Evolutionary conservation across 2,329 filamentous ascomycete genomes (phyloP).

Genomic region (Aspergillus uvarum): DNA sequence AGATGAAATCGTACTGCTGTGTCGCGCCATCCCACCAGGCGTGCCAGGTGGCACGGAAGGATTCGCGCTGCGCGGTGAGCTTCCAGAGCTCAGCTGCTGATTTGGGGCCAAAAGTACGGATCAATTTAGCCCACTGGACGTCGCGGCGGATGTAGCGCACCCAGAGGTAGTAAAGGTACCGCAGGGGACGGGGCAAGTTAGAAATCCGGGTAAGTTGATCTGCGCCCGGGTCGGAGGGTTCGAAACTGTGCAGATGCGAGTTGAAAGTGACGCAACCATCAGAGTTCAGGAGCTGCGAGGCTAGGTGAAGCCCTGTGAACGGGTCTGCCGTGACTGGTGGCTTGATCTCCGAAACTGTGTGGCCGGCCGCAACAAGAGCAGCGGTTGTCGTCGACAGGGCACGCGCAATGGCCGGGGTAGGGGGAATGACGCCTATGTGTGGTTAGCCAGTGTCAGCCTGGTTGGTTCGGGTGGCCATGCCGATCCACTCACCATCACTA

Average conservation of each 20-base stretch:
- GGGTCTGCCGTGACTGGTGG: constrained; percentile 73
- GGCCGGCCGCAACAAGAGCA: constrained; percentile 69
- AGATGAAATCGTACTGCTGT: constrained; percentile 73
- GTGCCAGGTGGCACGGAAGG: constrained; percentile 75
- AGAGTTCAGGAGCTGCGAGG: constrained; percentile 76
- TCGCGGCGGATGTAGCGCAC: constrained; percentile 81
- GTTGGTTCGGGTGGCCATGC: background rate
- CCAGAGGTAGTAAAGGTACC: constrained; percentile 85
- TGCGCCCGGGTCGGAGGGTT: constrained; percentile 77
- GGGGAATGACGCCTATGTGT: constrained; percentile 68
- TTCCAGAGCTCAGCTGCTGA: constrained; percentile 78
- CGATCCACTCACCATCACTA: constrained; percentile 58
- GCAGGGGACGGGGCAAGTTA: constrained; percentile 68
- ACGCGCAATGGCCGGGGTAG: constrained; percentile 77
- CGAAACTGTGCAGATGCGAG: constrained; percentile 72
- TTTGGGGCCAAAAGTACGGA: constrained; percentile 72
- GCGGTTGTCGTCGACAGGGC: constrained; percentile 69
- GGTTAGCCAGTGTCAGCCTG: constrained; percentile 13
- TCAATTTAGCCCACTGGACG: constrained; percentile 71
- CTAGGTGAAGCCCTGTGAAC: constrained; percentile 73
- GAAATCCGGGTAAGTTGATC: constrained; percentile 73
- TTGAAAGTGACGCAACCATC: constrained; percentile 81
- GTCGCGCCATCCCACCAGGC: constrained; percentile 75
- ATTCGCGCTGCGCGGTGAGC: constrained; percentile 73
- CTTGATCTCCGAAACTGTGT: constrained; percentile 67